These are phyloP conservation scores for Torrubiella hemipterigena DNA, from an alignment of 2,329 filamentous ascomycete species.

Conservation along the genomic window DNA sequence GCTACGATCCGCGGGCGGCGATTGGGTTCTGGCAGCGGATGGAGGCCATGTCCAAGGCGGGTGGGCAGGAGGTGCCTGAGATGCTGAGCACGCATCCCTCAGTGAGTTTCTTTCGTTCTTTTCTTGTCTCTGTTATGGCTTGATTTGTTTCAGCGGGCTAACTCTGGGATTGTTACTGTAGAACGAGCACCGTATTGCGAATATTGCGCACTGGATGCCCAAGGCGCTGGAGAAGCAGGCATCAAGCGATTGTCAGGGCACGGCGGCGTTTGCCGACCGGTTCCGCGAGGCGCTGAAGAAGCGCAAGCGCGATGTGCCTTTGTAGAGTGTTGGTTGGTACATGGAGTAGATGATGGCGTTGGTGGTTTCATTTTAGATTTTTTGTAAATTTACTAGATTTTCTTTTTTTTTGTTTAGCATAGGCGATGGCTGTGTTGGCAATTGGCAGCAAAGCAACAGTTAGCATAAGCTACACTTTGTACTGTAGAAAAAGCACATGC, in stretches of 20 bases:
- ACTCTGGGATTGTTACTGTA: constrained; percentile 15
- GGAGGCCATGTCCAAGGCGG: constrained; percentile 33
- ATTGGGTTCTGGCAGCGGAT: constrained; percentile 56
- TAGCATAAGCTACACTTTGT: too few relatives aligned
- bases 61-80: constrained; percentile 46
- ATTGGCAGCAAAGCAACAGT: too few relatives aligned
- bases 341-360: constrained; percentile 1
- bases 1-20: constrained; percentile 59
- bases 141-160: too few relatives aligned
- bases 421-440: too few relatives aligned
- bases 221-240: constrained; percentile 40
- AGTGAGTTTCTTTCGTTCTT: constrained; percentile 26
- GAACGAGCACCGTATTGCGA: constrained; percentile 51
- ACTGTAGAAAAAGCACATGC: too few relatives aligned
- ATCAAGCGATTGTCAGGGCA: constrained; percentile 41
- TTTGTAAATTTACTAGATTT: too few relatives aligned
- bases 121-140: constrained; percentile 1
- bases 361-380: too few relatives aligned
- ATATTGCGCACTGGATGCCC: constrained; percentile 52
- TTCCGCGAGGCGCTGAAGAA: constrained; percentile 38
- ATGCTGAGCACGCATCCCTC: constrained; percentile 69
- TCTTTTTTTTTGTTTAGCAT: too few relatives aligned
- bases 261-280: constrained; percentile 36
- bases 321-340: not conserved
- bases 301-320: too few relatives aligned